A percentile compares a stretch with the other conserved stretches of the same genome.
Evolutionary conservation across 2,329 filamentous ascomycete species (phyloP).

Genomic region (Colletotrichum tropicicola): DNA sequence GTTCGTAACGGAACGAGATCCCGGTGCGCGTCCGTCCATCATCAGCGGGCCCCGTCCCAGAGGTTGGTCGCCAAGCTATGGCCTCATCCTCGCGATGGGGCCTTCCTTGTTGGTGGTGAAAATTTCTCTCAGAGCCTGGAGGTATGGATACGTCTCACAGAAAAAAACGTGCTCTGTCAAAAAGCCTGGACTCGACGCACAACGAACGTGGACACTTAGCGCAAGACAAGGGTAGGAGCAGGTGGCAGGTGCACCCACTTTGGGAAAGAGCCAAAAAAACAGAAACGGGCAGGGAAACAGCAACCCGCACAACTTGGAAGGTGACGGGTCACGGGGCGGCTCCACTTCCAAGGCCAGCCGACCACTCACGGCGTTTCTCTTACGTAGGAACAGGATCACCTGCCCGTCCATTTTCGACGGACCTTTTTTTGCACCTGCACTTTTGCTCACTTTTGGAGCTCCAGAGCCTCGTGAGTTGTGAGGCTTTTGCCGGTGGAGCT

Average conservation of each 20-base stretch:
- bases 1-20: not conserved
- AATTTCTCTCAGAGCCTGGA: too few relatives aligned
- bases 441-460: not conserved
- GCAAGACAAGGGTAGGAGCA: too few relatives aligned
- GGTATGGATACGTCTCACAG: too few relatives aligned
- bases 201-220: constrained; percentile 3
- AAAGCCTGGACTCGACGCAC: not conserved
- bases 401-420: constrained; percentile 6
- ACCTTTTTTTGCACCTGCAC: too few relatives aligned
- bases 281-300: constrained; percentile 19
- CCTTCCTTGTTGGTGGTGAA: too few relatives aligned
- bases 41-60: not conserved
- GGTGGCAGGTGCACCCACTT: too few relatives aligned
- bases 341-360: constrained; percentile 22
- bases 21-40: not conserved
- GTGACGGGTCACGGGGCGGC: not conserved
- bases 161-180: not conserved
- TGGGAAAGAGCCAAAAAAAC: not conserved
- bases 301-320: too few relatives aligned
- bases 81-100: too few relatives aligned
- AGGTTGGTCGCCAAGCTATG: too few relatives aligned
- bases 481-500: not conserved
- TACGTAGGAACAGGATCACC: constrained; percentile 19
- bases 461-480: not conserved
- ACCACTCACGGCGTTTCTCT: constrained; percentile 22